These are phyloP conservation scores for Trypanosoma platydactyli DNA, from an alignment of 208 protist species.

Conservation along the genomic window DNA sequence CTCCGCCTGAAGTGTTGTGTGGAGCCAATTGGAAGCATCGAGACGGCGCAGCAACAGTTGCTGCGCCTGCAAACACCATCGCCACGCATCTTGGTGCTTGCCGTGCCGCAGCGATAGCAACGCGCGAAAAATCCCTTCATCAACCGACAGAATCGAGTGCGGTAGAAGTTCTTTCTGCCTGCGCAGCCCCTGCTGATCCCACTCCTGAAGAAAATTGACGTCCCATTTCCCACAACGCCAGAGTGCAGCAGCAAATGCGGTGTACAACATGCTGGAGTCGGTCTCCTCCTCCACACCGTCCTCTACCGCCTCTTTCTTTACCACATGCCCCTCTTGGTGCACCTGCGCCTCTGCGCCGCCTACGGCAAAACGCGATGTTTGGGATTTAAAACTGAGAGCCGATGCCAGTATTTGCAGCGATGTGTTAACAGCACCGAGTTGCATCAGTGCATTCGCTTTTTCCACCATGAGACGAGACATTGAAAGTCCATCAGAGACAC, in stretches of 20 bases:
- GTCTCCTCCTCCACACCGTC: slow-evolving; percentile 2
- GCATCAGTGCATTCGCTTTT: slow-evolving; percentile 29
- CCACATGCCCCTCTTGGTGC: no score
- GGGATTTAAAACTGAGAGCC: slow-evolving; percentile 9
- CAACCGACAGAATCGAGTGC: slow-evolving; percentile 28
- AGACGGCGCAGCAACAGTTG: slow-evolving; percentile 32
- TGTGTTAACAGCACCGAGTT: slow-evolving; percentile 22
- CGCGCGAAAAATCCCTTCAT: slow-evolving; percentile 31
- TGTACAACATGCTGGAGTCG: slow-evolving; percentile 24
- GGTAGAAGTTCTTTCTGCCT: slow-evolving; percentile 28
- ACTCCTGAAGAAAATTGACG: not conserved
- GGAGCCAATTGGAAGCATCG: slow-evolving; percentile 37
- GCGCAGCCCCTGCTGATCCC: slow-evolving; percentile 2
- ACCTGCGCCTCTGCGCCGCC: no score
- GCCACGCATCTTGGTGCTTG: slow-evolving; percentile 16
- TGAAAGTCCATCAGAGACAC: slow-evolving; percentile 8
- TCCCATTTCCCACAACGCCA: slow-evolving; percentile 56
- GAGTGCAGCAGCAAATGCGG: slow-evolving; percentile 43
- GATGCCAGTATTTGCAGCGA: slow-evolving; percentile 23
- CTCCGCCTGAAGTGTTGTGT: slow-evolving; percentile 44
- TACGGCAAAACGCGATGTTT: not conserved
- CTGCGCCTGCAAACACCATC: slow-evolving; percentile 31
- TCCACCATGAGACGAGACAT: slow-evolving; percentile 20
- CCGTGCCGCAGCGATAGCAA: slow-evolving; percentile 12
- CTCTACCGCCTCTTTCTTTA: not conserved